A percentile compares a stretch with the other conserved stretches of the same genome.
phyloP scores from a whole-genome alignment of 306 rosid genomes.

The Pyrus pyrifolia region DNA sequence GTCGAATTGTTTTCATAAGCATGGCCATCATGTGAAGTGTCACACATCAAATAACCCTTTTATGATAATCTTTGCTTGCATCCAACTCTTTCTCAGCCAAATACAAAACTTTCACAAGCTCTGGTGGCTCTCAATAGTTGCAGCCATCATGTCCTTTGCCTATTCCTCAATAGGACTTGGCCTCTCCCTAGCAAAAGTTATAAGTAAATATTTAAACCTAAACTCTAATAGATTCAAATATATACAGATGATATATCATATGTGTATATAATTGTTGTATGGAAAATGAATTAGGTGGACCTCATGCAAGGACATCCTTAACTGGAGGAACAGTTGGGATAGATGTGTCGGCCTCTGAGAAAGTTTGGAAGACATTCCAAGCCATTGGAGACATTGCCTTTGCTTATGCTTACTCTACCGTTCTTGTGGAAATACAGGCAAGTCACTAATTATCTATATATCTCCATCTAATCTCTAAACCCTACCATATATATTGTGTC shows the following conservation, averaged over 20 bases:
- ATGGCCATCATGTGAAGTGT: slow-evolving; percentile 63
- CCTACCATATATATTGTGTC: background rate
- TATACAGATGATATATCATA: background rate
- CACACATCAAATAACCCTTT: slow-evolving; percentile 51
- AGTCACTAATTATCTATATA: background rate
- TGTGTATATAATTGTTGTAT: background rate
- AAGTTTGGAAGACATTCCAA: slow-evolving; percentile 75
- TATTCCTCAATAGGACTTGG: slow-evolving; percentile 89
- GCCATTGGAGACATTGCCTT: slow-evolving; percentile 96
- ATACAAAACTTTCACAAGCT: slow-evolving; percentile 81
- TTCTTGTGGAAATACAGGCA: slow-evolving; percentile 93
- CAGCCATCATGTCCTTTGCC: slow-evolving; percentile 98
- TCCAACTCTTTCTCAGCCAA: slow-evolving; percentile 75
- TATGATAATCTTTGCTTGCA: slow-evolving; percentile 67
- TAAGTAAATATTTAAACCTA: slow-evolving; percentile 21
- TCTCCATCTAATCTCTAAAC: background rate
- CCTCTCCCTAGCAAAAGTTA: slow-evolving; percentile 67
- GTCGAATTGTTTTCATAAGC: slow-evolving; percentile 80
- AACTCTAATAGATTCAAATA: no score
- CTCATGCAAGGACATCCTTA: slow-evolving; percentile 42
- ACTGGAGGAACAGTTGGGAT: slow-evolving; percentile 81
- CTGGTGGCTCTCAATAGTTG: slow-evolving; percentile 86
- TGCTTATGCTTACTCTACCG: slow-evolving; percentile 91
- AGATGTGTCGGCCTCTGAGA: slow-evolving; percentile 73
- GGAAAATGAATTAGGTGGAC: slow-evolving; percentile 20